A percentile compares a stretch with the other conserved stretches of the same genome.
phyloP scores from a whole-genome alignment of 2,329 filamentous ascomycete species.

The Drechslerella stenobrocha region DNA sequence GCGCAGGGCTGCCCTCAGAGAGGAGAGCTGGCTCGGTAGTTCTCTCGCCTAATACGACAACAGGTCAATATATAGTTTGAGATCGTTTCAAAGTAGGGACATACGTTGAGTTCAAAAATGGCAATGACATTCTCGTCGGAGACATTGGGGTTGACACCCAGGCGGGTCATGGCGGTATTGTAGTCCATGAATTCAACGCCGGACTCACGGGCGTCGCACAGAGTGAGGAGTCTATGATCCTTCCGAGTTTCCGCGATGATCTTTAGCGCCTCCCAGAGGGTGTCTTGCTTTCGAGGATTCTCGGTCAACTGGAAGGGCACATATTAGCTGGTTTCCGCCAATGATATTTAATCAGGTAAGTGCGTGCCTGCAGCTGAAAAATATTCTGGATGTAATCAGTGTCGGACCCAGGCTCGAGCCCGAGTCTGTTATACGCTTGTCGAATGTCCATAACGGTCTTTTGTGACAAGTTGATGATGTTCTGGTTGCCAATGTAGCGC shows the following conservation, averaged over 20 bases:
- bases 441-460: conserved; percentile 57
- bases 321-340: neutral
- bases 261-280: conserved; percentile 36
- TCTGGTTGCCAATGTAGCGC: conserved; percentile 62
- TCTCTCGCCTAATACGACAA: conserved; percentile 55
- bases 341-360: neutral
- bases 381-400: conserved; percentile 28
- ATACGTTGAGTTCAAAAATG: conserved; percentile 34
- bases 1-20: conserved; percentile 50
- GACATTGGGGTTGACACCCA: conserved; percentile 24
- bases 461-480: conserved; percentile 64
- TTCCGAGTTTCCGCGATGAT: conserved; percentile 32
- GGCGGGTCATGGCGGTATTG: conserved; percentile 17
- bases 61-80: neutral
- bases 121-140: conserved; percentile 35
- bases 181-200: conserved; percentile 41
- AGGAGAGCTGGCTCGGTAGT: conserved; percentile 42
- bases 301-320: conserved; percentile 20
- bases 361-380: conserved; percentile 30
- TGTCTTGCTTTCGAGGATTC: conserved; percentile 15
- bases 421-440: conserved; percentile 26
- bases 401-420: conserved; percentile 13
- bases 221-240: conserved; percentile 16
- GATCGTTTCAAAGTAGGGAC: neutral
- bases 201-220: conserved; percentile 26